phyloP scores from a whole-genome alignment of 805 yeast genomes.

The Kodamaea kakaduensis region DNA sequence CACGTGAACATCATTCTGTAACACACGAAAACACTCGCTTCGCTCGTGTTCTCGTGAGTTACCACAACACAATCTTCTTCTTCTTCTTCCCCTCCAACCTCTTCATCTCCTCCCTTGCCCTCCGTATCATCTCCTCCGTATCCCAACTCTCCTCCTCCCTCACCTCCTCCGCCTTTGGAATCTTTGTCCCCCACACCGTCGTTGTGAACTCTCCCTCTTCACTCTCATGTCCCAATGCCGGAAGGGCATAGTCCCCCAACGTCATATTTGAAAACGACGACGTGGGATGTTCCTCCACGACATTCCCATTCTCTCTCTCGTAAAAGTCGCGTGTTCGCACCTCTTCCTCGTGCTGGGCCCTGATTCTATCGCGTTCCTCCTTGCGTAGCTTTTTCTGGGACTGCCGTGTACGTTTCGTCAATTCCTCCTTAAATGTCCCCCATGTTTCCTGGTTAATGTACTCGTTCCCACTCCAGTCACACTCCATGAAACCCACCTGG shows the following conservation, averaged over 20 bases:
- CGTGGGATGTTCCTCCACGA: conserved; percentile 12
- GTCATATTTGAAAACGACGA: conserved; percentile 13
- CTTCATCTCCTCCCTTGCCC: conserved; percentile 47
- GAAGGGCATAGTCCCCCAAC: conserved; percentile 36
- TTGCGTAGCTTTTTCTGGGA: conserved; percentile 45
- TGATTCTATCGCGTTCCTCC: conserved; percentile 58
- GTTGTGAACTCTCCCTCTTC: conserved; percentile 29
- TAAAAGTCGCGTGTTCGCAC: conserved; percentile 55
- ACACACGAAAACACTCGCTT: too few species aligned
- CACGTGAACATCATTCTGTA: too few species aligned
- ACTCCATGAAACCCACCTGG: conserved; percentile 75
- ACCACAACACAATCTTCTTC: conserved; percentile 32
- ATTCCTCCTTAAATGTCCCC: conserved; percentile 49
- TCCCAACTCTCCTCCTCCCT: conserved; percentile 41
- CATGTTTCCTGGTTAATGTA: conserved; percentile 30
- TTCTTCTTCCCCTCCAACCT: conserved; percentile 38
- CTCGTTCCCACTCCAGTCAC: conserved; percentile 63
- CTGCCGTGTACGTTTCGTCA: conserved; percentile 52
- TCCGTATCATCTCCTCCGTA: conserved; percentile 48
- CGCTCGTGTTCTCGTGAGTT: too few species aligned
- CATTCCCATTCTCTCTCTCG: conserved; percentile 49
- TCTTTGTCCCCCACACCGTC: conserved; percentile 77
- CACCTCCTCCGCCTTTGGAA: conserved; percentile 39
- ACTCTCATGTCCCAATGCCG: conserved; percentile 16
- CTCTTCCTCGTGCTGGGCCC: conserved; percentile 58